These are phyloP conservation scores for Anacardium occidentale DNA, from an alignment of 345 rosid species.

Conservation along the genomic window DNA sequence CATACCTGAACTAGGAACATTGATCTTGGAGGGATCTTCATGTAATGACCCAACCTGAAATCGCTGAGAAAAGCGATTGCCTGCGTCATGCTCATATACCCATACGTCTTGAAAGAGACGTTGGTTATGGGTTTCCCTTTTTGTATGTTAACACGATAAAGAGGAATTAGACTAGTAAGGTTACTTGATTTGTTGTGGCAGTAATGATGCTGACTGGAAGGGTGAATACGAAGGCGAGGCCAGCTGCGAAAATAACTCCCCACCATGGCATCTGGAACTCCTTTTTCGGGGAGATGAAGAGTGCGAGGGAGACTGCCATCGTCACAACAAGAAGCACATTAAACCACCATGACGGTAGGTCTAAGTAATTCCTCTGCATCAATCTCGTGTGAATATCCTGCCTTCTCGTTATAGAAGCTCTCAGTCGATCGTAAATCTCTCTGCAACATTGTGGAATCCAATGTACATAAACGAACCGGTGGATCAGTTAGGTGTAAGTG, in stretches of 20 bases:
- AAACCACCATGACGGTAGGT: conserved; percentile 53
- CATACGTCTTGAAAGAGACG: conserved; percentile 42
- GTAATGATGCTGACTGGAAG: conserved; percentile 49
- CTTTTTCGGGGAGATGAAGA: conserved; percentile 33
- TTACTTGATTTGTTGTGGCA: conserved; percentile 53
- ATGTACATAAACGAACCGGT: neutral
- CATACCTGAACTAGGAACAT: conserved; percentile 45
- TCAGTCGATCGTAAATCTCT: conserved; percentile 37
- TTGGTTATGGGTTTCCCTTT: conserved; percentile 40
- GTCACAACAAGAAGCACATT: conserved; percentile 30
- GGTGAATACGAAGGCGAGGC: conserved; percentile 41
- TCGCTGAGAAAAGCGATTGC: conserved; percentile 38
- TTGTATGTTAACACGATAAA: neutral
- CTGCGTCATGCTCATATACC: conserved; percentile 42
- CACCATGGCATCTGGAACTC: conserved; percentile 57
- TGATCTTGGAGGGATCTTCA: conserved; percentile 44
- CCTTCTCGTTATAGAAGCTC: conserved; percentile 34
- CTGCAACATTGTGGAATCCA: conserved; percentile 15
- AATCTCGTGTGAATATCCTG: conserved; percentile 42
- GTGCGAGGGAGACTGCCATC: conserved; percentile 26
- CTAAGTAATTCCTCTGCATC: conserved; percentile 37
- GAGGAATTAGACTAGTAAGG: neutral
- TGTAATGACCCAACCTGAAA: conserved; percentile 42
- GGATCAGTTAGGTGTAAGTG: no score
- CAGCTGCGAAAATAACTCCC: conserved; percentile 46